Percentiles rank a stretch among this genome's conserved stretches.
phyloP scores from a whole-genome alignment of 345 rosid genomes.

The Hypericum perforatum region DNA sequence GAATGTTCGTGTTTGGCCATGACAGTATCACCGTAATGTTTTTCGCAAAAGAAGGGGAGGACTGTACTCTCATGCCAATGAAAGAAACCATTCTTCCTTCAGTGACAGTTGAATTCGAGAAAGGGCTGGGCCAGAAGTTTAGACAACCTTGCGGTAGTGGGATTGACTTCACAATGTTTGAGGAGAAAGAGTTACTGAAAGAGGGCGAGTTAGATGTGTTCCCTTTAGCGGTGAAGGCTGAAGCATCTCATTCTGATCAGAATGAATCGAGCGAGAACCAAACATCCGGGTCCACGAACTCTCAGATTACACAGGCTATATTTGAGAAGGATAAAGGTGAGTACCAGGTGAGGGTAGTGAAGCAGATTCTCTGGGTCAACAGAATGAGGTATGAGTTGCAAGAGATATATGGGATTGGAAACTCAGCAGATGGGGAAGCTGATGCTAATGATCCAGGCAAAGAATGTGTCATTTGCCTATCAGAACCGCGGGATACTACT shows the following conservation, averaged over 20 bases:
- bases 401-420: constrained; percentile 37
- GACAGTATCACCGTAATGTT: constrained; percentile 31
- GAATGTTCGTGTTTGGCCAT: background rate
- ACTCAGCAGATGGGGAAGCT: constrained; percentile 14
- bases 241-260: constrained; percentile 19
- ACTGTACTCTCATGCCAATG: constrained; percentile 25
- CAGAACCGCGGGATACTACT: constrained; percentile 36
- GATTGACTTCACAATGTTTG: constrained; percentile 35
- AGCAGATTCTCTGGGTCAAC: constrained; percentile 32
- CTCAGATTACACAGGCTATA: constrained; percentile 32
- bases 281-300: constrained; percentile 17
- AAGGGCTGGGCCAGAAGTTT: constrained; percentile 35
- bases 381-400: constrained; percentile 32
- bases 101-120: constrained; percentile 26
- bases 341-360: constrained; percentile 29
- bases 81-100: constrained; percentile 23
- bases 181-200: constrained; percentile 23
- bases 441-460: constrained; percentile 26
- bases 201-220: constrained; percentile 16
- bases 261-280: constrained; percentile 37
- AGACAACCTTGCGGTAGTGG: constrained; percentile 35
- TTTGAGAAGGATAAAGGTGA: constrained; percentile 19
- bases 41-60: constrained; percentile 38
- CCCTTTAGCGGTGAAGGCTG: constrained; percentile 36
- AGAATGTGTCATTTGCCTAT: constrained; percentile 42